Evolutionary conservation across 108 stramenopile genomes (phyloP), one percentile per base, ranked within the genome.

Genomic region (Nitzschia sp.): DNA sequence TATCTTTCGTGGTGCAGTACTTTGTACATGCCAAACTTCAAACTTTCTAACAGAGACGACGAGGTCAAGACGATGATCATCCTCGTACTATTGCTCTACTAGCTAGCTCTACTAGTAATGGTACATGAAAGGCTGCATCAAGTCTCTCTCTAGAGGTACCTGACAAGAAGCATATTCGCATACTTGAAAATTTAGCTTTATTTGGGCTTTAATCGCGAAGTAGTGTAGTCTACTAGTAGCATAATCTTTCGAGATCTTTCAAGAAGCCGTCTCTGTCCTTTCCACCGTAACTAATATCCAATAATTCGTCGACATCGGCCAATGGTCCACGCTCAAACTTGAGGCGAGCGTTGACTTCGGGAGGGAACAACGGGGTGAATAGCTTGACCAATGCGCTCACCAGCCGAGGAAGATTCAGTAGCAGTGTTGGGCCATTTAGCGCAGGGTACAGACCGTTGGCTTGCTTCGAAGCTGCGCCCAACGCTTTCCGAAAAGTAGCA

Each of bases 351-450:
- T 75, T 76, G 2, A 94, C 92, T 36, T 67, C 77, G 22, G 48
- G 23, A 2, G 93, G 89, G 72, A 94, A 90, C 26, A 94, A 67
- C 16, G 93, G 93, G 15, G 85, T 94, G 56, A 94, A 91, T 9
- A 94, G 38, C 58, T 85, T 88, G 19, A 87, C 89, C 28, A 94
- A 47, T 13, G 82, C 87, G 27, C 71, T 63, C 47, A 91, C 59
- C 22, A 94, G 52, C 2, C 8, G 36, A 19, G 93, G 93, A 19
- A 88, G 80, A 79, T 94, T 94, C 44, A 91, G 63, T 45, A 94
- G 50, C 29, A 94, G 70, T 28, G 90, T 89, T 6, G 88, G 88
- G 26, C 93, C 90, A 41, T 25, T 67, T 2, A 89, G 58, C 23
- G 71, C 62, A 0, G 93, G 93, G 54, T 88, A 94, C 41, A 89